Conservation (phyloP, 306 rosid species). For the Trifolium pratense region DNA sequence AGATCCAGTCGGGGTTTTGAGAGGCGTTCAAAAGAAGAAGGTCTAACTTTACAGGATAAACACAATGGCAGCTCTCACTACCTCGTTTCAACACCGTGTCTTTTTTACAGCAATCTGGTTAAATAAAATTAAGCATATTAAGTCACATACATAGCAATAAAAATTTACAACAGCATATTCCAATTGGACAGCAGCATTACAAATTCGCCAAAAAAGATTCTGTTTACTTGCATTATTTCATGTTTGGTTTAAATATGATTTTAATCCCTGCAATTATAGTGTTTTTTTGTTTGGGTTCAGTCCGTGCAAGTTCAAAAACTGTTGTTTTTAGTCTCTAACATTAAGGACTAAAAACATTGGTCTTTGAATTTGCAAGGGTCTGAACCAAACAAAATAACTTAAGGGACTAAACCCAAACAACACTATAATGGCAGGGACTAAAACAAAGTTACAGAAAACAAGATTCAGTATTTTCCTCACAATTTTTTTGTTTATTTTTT, state of each 20-base stretch:
- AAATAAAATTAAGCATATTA: slow-evolving; percentile 19
- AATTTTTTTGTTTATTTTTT: background rate
- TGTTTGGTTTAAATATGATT: background rate
- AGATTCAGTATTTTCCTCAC: background rate
- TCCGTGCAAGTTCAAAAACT: no score
- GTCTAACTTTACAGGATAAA: slow-evolving; percentile 91
- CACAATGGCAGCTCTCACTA: slow-evolving; percentile 74
- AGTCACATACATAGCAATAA: background rate
- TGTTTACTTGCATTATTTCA: background rate
- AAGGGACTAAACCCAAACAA: no score
- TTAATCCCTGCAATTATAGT: no score
- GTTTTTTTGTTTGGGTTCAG: no score
- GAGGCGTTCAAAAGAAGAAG: slow-evolving; percentile 89
- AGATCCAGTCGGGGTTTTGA: slow-evolving; percentile 64
- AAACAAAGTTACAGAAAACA: background rate
- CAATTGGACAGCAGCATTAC: slow-evolving; percentile 2
- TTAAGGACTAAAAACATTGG: no score
- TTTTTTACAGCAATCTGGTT: slow-evolving; percentile 82
- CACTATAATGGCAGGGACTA: background rate
- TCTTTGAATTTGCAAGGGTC: no score
- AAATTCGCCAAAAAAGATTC: background rate
- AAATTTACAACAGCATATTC: background rate
- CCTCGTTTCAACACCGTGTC: slow-evolving; percentile 78
- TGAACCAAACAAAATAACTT: no score
- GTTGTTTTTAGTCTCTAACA: no score